Percentiles rank a stretch among this genome's conserved stretches.
Conservation (phyloP, 208 protist species). For the Vickermania spadyakhi region DNA sequence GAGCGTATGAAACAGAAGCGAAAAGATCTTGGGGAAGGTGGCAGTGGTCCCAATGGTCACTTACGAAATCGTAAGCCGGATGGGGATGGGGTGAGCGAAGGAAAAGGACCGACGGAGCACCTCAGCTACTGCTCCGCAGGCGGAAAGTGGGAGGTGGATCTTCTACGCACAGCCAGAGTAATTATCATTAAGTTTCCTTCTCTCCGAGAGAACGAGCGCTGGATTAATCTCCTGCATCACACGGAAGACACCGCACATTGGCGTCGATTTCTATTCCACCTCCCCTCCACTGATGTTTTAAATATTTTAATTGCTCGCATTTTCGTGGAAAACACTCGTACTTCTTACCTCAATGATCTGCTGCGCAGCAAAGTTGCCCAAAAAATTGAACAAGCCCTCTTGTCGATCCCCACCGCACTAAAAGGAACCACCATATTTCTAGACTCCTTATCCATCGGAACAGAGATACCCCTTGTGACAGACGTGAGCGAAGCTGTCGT, state of each 20-base stretch:
- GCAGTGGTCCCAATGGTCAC: background rate
- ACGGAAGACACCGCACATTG: conserved; percentile 56
- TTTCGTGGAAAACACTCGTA: conserved; percentile 78
- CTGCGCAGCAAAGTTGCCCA: conserved; percentile 46
- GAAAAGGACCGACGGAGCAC: background rate
- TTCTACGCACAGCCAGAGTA: conserved; percentile 28
- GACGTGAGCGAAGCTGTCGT: conserved; percentile 46
- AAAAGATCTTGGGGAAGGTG: background rate
- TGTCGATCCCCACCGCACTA: conserved; percentile 44
- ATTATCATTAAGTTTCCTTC: conserved; percentile 76
- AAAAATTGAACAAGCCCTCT: conserved; percentile 57
- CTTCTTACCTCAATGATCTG: conserved; percentile 46
- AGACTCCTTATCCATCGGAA: conserved; percentile 50
- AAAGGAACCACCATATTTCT: conserved; percentile 50
- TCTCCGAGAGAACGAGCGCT: conserved; percentile 68
- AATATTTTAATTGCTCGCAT: conserved; percentile 70
- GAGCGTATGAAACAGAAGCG: background rate
- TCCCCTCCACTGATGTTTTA: conserved; percentile 58
- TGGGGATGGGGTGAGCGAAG: background rate
- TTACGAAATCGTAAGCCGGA: background rate
- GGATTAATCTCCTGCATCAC: conserved; percentile 63
- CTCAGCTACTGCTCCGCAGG: background rate
- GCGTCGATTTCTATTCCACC: conserved; percentile 47
- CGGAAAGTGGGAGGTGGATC: conserved; percentile 7
- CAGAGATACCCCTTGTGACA: conserved; percentile 67